Percentiles rank a stretch among this genome's conserved stretches.
phyloP scores from a whole-genome alignment of 768 basidiomycete species.

The Calocybe indica region DNA sequence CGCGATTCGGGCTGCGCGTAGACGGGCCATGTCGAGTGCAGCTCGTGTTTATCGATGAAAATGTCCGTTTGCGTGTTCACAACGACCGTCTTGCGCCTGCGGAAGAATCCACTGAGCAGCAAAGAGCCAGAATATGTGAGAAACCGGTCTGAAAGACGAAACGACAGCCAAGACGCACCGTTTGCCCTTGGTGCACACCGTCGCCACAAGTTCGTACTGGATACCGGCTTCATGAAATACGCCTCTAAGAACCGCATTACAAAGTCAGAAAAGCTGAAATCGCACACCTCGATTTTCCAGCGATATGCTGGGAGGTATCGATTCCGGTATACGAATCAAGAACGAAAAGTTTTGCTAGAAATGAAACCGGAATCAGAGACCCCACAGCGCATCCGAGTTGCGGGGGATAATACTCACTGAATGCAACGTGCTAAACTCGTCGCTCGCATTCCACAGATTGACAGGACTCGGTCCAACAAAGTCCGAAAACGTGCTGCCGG shows the following conservation, averaged over 20 bases:
- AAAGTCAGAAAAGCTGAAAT: not conserved
- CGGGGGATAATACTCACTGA: conserved; percentile 43
- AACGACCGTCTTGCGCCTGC: conserved; percentile 68
- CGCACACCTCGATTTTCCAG: conserved; percentile 67
- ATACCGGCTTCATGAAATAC: conserved; percentile 49
- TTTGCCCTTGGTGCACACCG: conserved; percentile 82
- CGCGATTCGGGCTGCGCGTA: conserved; percentile 76
- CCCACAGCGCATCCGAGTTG: not conserved
- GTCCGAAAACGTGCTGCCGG: conserved; percentile 69
- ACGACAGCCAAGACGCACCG: conserved; percentile 38
- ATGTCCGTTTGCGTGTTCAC: conserved; percentile 65
- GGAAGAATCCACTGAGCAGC: conserved; percentile 66
- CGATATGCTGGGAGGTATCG: conserved; percentile 80
- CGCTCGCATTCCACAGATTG: conserved; percentile 75
- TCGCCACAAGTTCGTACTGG: conserved; percentile 86
- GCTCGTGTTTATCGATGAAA: conserved; percentile 88
- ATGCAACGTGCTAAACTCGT: conserved; percentile 64
- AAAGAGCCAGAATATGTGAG: not conserved
- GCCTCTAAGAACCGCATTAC: conserved; percentile 17
- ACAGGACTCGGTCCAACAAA: conserved; percentile 78
- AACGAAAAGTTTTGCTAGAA: conserved; percentile 83
- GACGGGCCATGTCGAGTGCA: conserved; percentile 91
- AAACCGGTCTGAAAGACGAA: not conserved
- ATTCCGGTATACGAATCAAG: conserved; percentile 87
- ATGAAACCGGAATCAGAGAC: not conserved